Conservation (phyloP, 2,329 filamentous ascomycete genomes). For the Penicillium sp. region DNA sequence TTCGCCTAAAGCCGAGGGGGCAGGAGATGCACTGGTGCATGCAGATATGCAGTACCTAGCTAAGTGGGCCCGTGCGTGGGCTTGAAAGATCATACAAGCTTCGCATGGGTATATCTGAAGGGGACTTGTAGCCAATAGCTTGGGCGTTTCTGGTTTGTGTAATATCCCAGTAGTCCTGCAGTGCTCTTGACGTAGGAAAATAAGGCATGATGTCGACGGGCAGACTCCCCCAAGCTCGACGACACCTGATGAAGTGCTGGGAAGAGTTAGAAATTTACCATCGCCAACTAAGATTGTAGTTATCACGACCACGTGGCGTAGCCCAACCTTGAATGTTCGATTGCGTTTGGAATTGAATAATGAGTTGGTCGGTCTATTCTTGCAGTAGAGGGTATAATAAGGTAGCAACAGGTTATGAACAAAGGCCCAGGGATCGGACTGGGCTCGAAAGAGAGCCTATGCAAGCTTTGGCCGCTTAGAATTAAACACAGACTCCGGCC, state of each 20-base stretch:
- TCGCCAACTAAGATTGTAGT: too few relatives aligned
- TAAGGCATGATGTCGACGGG: too few relatives aligned
- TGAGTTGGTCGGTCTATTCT: not conserved
- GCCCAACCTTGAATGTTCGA: not conserved
- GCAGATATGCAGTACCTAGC: not conserved
- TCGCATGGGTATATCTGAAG: too few relatives aligned
- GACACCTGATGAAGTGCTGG: too few relatives aligned
- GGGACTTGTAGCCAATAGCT: too few relatives aligned
- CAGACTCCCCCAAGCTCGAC: too few relatives aligned
- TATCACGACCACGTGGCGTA: not conserved
- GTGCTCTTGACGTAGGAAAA: too few relatives aligned
- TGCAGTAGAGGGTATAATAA: not conserved
- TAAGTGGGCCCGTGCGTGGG: not conserved
- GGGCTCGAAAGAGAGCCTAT: constrained; percentile 25
- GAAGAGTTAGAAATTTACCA: too few relatives aligned
- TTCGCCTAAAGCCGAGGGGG: not conserved
- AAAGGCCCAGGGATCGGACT: not conserved
- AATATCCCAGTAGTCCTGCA: too few relatives aligned
- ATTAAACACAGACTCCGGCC: constrained; percentile 31
- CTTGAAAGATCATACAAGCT: not conserved
- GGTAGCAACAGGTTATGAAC: not conserved
- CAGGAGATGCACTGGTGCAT: not conserved
- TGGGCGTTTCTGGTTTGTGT: too few relatives aligned
- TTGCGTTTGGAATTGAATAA: not conserved
- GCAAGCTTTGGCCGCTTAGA: constrained; percentile 40